phyloP scores from a whole-genome alignment of 129 eudicot genomes.

The Helichrysum umbraculigerum region DNA sequence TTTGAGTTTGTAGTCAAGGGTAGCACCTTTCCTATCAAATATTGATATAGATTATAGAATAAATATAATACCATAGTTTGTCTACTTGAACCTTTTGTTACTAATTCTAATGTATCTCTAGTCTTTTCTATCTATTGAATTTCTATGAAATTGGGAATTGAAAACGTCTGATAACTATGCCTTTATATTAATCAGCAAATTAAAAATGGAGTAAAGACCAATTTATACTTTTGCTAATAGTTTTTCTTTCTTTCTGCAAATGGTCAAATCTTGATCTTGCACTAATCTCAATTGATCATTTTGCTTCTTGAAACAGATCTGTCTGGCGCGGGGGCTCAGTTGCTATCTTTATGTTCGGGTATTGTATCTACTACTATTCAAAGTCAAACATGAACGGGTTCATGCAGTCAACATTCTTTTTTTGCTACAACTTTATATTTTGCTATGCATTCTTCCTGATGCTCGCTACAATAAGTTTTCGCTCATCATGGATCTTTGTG shows the following conservation, averaged over 20 bases:
- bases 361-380: conserved; percentile 55
- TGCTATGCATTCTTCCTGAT: conserved; percentile 85
- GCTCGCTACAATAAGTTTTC: conserved; percentile 71
- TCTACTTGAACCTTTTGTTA: neutral
- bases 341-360: conserved; percentile 71
- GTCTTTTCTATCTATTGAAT: neutral
- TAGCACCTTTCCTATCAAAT: neutral
- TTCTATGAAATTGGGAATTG: neutral
- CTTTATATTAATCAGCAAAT: neutral
- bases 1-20: conserved; percentile 16
- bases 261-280: conserved; percentile 1
- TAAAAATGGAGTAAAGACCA: neutral
- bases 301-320: conserved; percentile 58
- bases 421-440: conserved; percentile 69
- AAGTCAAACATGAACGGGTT: conserved; percentile 81
- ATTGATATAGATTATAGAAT: neutral
- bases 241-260: neutral
- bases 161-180: neutral
- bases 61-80: neutral
- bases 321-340: conserved; percentile 80
- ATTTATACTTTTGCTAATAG: neutral
- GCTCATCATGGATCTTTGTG: conserved; percentile 68
- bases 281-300: neutral
- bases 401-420: conserved; percentile 64
- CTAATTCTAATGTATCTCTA: neutral